Conservation (phyloP, 2,329 filamentous ascomycete genomes). For the Zymoseptoria brevis region DNA sequence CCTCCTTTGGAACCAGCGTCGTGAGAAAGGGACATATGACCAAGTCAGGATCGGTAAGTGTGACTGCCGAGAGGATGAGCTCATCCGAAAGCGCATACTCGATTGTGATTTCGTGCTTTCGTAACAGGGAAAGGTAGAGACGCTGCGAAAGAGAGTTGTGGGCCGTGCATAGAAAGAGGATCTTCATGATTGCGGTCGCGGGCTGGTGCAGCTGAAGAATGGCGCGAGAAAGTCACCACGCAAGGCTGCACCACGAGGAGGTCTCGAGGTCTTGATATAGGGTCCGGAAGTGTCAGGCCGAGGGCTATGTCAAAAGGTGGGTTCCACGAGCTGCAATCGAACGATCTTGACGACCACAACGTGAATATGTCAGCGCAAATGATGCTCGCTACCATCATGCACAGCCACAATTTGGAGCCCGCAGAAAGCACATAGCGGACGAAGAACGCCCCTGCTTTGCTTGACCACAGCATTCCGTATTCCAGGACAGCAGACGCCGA, state of each 20-base stretch:
- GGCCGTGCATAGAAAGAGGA: slow-evolving; percentile 40
- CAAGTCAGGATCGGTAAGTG: slow-evolving; percentile 32
- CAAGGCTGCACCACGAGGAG: neutral
- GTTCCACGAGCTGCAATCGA: neutral
- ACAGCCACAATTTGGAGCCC: neutral
- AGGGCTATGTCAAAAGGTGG: neutral
- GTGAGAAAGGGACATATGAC: slow-evolving; percentile 40
- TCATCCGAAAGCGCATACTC: slow-evolving; percentile 32
- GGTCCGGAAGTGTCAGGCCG: neutral
- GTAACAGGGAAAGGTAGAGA: slow-evolving; percentile 31
- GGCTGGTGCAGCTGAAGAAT: neutral
- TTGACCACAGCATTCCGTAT: neutral
- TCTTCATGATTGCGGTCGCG: slow-evolving; percentile 27
- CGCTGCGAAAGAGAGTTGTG: slow-evolving; percentile 39
- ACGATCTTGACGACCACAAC: neutral
- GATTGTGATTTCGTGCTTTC: slow-evolving; percentile 33
- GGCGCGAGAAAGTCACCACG: neutral
- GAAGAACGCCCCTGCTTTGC: neutral
- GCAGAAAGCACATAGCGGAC: neutral
- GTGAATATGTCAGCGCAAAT: neutral
- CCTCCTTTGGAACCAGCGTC: slow-evolving; percentile 30
- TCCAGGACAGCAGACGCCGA: neutral
- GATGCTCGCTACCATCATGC: neutral
- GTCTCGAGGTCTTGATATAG: neutral
- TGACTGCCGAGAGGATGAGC: slow-evolving; percentile 34